Evolutionary conservation across 139 green algal genomes (phyloP).

Genomic region (Coccomyxa sp.): DNA sequence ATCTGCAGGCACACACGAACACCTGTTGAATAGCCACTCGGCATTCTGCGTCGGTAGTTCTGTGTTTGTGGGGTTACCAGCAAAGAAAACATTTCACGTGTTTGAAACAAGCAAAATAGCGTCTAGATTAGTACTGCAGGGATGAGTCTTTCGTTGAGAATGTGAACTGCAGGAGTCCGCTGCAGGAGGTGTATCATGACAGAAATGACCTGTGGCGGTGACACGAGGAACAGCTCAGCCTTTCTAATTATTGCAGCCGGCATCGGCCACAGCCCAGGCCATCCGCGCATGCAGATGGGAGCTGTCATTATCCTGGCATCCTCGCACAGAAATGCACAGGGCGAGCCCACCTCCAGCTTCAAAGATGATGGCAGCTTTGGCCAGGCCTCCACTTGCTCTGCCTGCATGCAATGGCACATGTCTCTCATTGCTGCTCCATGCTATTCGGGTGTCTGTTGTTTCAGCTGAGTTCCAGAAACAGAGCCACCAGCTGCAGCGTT

Average conservation of each 20-base stretch:
- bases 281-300: constrained; percentile 17
- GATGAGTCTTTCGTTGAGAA: neutral
- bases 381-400: constrained; percentile 31
- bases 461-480: neutral
- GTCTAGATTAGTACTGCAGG: neutral
- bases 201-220: neutral
- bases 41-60: neutral
- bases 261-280: constrained; percentile 15
- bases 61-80: neutral
- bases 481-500: neutral
- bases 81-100: neutral
- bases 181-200: neutral
- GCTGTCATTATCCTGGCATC: constrained; percentile 23
- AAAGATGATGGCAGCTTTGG: constrained; percentile 18
- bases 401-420: constrained; percentile 2
- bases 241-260: neutral
- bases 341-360: constrained; percentile 32
- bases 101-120: too few relatives aligned
- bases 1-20: neutral
- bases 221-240: neutral
- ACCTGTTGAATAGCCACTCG: neutral
- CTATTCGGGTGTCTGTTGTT: neutral
- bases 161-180: neutral
- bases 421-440: neutral
- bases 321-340: constrained; percentile 46